Conservation (phyloP, 768 basidiomycete genomes). For the Phlegmacium glaucopus region DNA sequence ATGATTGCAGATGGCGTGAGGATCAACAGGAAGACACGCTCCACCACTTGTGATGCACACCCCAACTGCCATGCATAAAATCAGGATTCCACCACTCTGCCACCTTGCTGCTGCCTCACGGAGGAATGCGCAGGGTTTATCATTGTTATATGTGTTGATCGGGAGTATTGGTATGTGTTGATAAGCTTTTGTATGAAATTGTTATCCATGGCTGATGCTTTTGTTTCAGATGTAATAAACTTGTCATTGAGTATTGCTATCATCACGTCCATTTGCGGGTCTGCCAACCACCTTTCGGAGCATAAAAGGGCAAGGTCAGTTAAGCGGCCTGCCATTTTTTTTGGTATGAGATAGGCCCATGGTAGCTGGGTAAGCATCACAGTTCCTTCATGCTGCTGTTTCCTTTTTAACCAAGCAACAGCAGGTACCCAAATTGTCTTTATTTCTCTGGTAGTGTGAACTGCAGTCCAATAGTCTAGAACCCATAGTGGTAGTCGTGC, state of each 20-base stretch:
- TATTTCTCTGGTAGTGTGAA: background rate
- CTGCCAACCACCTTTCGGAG: background rate
- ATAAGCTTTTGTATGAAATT: background rate
- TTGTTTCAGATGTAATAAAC: background rate
- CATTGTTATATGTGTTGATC: background rate
- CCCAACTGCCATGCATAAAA: background rate
- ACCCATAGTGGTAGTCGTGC: background rate
- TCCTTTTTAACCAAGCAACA: background rate
- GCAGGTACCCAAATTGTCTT: background rate
- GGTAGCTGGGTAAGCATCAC: background rate
- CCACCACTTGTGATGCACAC: no score
- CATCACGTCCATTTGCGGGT: background rate
- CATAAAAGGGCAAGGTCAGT: background rate
- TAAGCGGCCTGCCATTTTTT: background rate
- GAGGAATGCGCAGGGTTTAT: background rate
- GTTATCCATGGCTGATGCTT: background rate
- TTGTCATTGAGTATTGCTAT: background rate
- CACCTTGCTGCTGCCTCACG: background rate
- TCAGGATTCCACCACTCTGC: background rate
- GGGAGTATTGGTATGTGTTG: background rate
- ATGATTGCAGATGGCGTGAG: background rate
- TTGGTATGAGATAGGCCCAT: background rate
- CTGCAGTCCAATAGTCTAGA: background rate
- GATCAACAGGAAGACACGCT: no score
- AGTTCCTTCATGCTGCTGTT: background rate